Base-by-base conservation (phyloP, 352 stramenopile genomes). In the Plasmopara viticola region DNA sequence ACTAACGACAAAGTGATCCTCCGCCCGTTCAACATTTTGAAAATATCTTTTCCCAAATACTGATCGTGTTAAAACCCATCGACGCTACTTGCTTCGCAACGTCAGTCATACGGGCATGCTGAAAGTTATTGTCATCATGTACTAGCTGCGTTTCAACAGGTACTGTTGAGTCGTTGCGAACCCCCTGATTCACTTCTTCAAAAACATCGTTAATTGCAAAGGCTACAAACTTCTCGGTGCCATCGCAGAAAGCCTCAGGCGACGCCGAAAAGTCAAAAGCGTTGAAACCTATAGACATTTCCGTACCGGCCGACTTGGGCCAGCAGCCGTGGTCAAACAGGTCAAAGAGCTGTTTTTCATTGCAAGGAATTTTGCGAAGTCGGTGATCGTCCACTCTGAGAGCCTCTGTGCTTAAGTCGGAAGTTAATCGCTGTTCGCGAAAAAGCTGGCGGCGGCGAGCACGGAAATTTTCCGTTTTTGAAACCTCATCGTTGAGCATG, bases 181-280 rank as follows among this genome's bases (percentile, higher is more conserved):
- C 0, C 28, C 33, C 38, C 9, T 37, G 15, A 9, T 37, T 33
- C 8, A 25, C 20, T 15, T 51, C 42, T 13, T 41, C 31, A 35
- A 2, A 35, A 12, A 35, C 6, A 35, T 8, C 7, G 12, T 5
- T 55, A 4, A 13, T 35, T 43, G 20, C 17, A 17, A 41, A 43
- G 29, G 28, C 38, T 13, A 55, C 4, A 2, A 14, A 1, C 14
- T 67, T n/a, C 5, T 55, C 33, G 15, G 52, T 13, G 1, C 48
- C 53, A 5, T 67, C 60, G n/a, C 47, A 46, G 17, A 81, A 78
- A 6, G 54, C 60, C 39, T 81, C 71, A 17, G 68, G 71, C 8
- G 66, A 72, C 37, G 51, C 44, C 13, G 48, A 59, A 25, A 72
- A 78, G 60, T 78, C 68, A 37, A 81, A 78, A 13, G 71, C 71